Base-by-base conservation (phyloP, 108 stramenopile genomes). In the Fistulifera solaris region DNA sequence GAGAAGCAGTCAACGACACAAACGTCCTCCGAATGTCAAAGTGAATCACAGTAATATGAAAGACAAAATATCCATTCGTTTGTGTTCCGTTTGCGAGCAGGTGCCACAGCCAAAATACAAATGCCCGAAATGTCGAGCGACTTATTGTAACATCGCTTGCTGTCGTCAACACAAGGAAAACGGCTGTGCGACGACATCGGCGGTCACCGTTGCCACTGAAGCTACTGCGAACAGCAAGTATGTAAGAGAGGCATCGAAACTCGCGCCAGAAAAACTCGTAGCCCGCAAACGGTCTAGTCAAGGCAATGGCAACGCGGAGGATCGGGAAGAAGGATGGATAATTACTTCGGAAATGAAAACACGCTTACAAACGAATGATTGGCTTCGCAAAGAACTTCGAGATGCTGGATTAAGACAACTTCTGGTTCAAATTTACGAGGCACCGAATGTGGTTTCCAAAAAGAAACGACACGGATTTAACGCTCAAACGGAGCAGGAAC, bases 61-160 rank as follows among this genome's bases (percentile, higher is more conserved):
- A 6, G 31, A 6, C 3, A 35, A 35, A 35, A 35, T 35, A 6
- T 35, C 31, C 3, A 8, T 6, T 35, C 31, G 6, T 35, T 8
- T 35, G 22, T 54, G 54, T 42, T 54, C 54, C 17, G 54, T 54
- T 17, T 54, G 54, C 42, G 6, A 27, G 22, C 28, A 62, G 1
- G 51, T 48, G 15, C 70, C 71, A 45, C 51, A 46, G 28, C 67
- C 65, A 49, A 84, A 73, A 44, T 89, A 89, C 73, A 89, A 89
- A 58, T 86, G 84, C 53, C 88, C 88, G 25, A 85, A 86, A 65
- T 89, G 88, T 52, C 69, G 82, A 2, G 61, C 65, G 3, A 62
- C 75, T 25, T 89, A 81, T 57, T 89, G 88, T 60, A 79, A 73
- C 48, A 81, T 89, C 21, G 66, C 55, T 42, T 89, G 88, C 48